Base-by-base conservation (phyloP, 371 early-diverging fungal genomes). In the Actinomortierella wolfii region DNA sequence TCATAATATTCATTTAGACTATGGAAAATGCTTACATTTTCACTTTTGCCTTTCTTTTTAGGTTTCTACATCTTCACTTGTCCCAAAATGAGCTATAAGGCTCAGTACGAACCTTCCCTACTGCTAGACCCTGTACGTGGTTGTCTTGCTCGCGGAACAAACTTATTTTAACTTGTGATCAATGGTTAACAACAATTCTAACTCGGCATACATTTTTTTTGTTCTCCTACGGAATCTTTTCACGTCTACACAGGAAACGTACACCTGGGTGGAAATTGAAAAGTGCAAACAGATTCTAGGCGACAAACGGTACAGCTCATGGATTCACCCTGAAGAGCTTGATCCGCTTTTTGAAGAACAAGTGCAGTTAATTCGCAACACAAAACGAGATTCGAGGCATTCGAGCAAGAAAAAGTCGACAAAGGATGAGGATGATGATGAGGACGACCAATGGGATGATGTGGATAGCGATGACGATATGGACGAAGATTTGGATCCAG, bases 41-140 rank as follows among this genome's bases (percentile, higher is more conserved):
- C n/a, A n/a, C n/a, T 34, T 34, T 34, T 34, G 7, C 11, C 34
- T 34, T n/a, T 23, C 20, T 9, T 48, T 2, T 3, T 66, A 86
- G 96, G 96, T 0, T 96, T 83, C 65, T 97, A 93, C 70, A 92
- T 97, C 41, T 93, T 95, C 51, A 74, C 82, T 6, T 97, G 97
- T 62, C 82, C 81, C 15, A 97, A 98, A 68, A 97, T 98, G 97
- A 77, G 80, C 1, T 97, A 97, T 78, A 98, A 98, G 70, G 94
- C 86, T 3, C 86, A 89, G 29, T 96, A 90, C 73, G 76, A 82
- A 17, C 97, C 97, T 0, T 92, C 94, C 0, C 89, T 90, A 24
- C 73, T 97, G 29, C 73, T 94, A 34, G 94, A 94, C 56, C 81
- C 86, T 8, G 80, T 80, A 67, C 60, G 68, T 40, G 55, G 13